Evolutionary conservation across 2,329 filamentous ascomycete species (phyloP).

Genomic region (Fusarium marasasianum): DNA sequence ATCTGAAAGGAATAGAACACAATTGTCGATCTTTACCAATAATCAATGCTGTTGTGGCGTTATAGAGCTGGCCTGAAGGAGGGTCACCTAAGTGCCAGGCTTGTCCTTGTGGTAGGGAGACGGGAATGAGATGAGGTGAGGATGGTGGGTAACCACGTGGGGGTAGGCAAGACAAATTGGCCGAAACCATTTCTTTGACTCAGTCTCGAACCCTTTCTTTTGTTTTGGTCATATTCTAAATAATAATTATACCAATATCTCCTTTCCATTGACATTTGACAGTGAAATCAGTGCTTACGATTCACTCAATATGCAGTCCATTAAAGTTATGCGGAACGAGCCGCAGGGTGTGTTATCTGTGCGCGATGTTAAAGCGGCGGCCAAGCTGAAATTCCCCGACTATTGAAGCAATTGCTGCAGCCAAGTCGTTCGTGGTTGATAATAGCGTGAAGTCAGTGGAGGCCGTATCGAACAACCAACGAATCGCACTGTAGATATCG

Average conservation of each 20-base stretch:
- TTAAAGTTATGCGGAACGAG: neutral
- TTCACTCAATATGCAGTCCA: neutral
- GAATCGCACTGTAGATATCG: neutral
- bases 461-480: neutral
- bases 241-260: neutral
- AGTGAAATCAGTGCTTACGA: neutral
- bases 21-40: neutral
- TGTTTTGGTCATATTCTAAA: constrained; percentile 38
- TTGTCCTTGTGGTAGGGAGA: neutral
- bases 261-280: neutral
- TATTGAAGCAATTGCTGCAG: neutral
- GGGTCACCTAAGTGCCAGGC: constrained; percentile 12
- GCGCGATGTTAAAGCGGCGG: neutral
- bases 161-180: constrained; percentile 18
- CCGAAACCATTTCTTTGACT: constrained; percentile 1
- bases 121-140: constrained; percentile 14
- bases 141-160: constrained; percentile 33
- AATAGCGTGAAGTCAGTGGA: neutral
- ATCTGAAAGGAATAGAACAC: fast-evolving
- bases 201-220: constrained; percentile 33
- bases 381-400: neutral
- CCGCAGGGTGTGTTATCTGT: neutral
- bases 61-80: constrained; percentile 1
- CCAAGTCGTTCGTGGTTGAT: neutral
- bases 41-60: constrained; percentile 16